These are phyloP conservation scores for Brassica carinata DNA, from an alignment of 345 rosid species.

Conservation along the genomic window DNA sequence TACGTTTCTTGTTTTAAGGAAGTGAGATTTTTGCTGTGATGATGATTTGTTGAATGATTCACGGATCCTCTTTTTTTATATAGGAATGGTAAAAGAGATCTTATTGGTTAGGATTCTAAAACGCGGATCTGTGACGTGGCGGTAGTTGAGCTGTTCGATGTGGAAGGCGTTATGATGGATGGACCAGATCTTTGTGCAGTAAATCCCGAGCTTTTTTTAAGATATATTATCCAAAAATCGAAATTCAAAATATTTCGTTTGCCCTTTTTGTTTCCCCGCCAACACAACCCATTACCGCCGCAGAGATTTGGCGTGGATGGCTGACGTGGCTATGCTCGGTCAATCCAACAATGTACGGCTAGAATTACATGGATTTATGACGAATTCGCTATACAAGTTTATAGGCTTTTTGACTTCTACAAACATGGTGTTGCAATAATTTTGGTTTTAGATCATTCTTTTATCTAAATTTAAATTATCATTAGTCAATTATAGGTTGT, in stretches of 20 bases:
- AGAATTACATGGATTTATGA: not conserved
- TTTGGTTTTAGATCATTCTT: not conserved
- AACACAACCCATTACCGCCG: conserved; percentile 8
- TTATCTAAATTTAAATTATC: not conserved
- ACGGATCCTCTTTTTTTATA: not conserved
- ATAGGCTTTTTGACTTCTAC: not conserved
- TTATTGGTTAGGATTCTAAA: conserved; percentile 3
- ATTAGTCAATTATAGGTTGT: not conserved
- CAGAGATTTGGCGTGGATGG: conserved; percentile 17
- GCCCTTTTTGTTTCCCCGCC: not conserved
- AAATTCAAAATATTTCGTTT: not conserved
- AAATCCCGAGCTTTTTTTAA: not conserved
- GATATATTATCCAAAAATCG: not conserved
- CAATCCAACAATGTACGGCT: not conserved
- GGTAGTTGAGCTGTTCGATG: not conserved
- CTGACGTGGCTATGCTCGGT: conserved; percentile 12
- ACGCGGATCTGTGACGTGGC: conserved; percentile 29
- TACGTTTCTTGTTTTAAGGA: not conserved
- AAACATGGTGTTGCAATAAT: not conserved
- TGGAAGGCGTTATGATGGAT: not conserved
- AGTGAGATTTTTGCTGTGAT: not conserved
- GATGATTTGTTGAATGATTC: not conserved
- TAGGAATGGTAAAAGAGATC: not conserved
- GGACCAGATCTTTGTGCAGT: conserved; percentile 18
- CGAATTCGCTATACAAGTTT: not conserved